Base-by-base conservation (phyloP, 306 rosid genomes). In the Pachyrhizus erosus region DNA sequence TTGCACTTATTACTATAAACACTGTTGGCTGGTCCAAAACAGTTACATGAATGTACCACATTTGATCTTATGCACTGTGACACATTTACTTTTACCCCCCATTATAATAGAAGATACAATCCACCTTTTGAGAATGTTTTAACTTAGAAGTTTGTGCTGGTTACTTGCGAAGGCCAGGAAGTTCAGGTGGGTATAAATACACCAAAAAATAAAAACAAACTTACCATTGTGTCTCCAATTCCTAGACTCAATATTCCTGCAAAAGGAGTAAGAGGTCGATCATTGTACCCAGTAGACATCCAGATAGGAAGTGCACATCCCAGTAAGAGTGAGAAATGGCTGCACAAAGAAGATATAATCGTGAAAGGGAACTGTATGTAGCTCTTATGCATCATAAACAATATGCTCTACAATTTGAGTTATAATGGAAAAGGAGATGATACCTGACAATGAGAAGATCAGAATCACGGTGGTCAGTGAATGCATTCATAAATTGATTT, bases 281-380 rank as follows among this genome's bases (percentile, higher is more conserved):
- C 98, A 76, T 80, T 92, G 88, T 84, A 91, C 46, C 94, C 97
- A 83, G 91, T 88, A 62, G 97, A 92, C 97, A 94, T 87, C 98
- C 98, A 94, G 82, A 92, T 91, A 77, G 97, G 98, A 87, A 91
- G 90, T 18, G 97, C 97, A 70, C 97, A 94, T 79, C 98, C 98
- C 94, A 94, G 85, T 69, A 91, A 76, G 82, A 94, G 97, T 26
- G 98, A 94, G 83, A 94, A 92, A 83, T 92, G 98, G 83, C 98
- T 91, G 91, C 69, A 58, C 7, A 85, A 82, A 80, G 39, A 42
- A 55, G 61, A 54, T 54, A 65, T 84, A 72, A 75, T 62, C 9
- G 40, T 55, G 81, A 37, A 86, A 51, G 62, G 80, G 70, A 23
- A 71, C 27, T 12, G 75, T 69, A 12, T 39, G 33, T 18, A 83